A percentile compares a stretch with the other conserved stretches of the same genome.
phyloP scores from a whole-genome alignment of 495 filamentous ascomycete species.

The Penicillium antarcticum region DNA sequence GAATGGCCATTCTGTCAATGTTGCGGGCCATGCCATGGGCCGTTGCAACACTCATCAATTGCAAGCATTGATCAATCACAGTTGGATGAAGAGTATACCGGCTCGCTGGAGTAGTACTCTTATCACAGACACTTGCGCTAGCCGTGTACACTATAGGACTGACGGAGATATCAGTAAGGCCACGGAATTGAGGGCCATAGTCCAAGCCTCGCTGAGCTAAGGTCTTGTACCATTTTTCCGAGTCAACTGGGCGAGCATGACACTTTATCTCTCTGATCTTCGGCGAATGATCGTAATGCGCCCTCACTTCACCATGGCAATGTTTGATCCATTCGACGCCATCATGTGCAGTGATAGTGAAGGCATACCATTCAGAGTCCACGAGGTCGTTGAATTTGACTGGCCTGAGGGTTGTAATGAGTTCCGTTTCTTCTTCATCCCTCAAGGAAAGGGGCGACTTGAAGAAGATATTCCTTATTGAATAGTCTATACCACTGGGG shows the following conservation, averaged over 20 bases:
- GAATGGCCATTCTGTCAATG: conserved; percentile 5
- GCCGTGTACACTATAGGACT: too few relatives aligned
- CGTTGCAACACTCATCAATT: conserved; percentile 31
- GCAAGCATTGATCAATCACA: conserved; percentile 39
- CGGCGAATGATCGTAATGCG: too few relatives aligned
- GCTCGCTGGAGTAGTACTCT: neutral
- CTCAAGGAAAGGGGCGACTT: conserved; percentile 36
- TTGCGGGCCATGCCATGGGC: conserved; percentile 23
- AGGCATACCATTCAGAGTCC: conserved; percentile 42
- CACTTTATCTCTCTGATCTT: conserved; percentile 1
- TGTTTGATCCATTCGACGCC: conserved; percentile 39
- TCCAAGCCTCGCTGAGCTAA: conserved; percentile 34
- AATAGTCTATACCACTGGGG: neutral
- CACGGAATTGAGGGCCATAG: conserved; percentile 29
- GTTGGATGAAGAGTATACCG: conserved; percentile 18
- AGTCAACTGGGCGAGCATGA: conserved; percentile 4
- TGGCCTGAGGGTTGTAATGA: conserved; percentile 38
- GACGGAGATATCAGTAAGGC: conserved; percentile 24
- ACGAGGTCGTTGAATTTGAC: conserved; percentile 27
- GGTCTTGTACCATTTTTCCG: conserved; percentile 31
- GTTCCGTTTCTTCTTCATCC: conserved; percentile 33
- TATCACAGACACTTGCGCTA: conserved; percentile 42
- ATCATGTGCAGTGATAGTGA: conserved; percentile 37
- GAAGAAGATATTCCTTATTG: conserved; percentile 1
- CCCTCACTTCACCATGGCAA: conserved; percentile 34